These are phyloP conservation scores for Fusarium solani-melongenae DNA, from an alignment of 2,329 filamentous ascomycete genomes.

Conservation along the genomic window DNA sequence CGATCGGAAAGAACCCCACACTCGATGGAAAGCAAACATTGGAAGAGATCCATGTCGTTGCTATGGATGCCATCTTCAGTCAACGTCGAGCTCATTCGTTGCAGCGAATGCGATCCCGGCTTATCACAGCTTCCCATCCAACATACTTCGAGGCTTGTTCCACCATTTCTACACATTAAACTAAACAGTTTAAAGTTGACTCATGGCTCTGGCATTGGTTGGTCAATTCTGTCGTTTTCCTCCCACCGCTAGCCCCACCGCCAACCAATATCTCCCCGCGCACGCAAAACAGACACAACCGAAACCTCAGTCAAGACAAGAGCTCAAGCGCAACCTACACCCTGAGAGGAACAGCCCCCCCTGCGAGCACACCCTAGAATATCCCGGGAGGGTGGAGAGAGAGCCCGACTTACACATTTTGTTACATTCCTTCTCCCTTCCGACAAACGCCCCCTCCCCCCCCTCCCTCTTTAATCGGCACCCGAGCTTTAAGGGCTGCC, in stretches of 20 bases:
- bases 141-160: not conserved
- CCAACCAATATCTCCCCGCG: slow-evolving; percentile 36
- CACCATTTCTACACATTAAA: not conserved
- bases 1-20: not conserved
- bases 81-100: not conserved
- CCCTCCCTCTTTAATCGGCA: slow-evolving; percentile 1
- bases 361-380: slow-evolving; percentile 1
- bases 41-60: not conserved
- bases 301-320: slow-evolving; percentile 15
- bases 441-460: not conserved
- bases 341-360: slow-evolving; percentile 2
- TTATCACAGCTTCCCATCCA: not conserved
- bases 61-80: not conserved
- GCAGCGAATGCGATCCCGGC: not conserved
- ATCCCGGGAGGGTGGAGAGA: not conserved
- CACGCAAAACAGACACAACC: slow-evolving; percentile 22
- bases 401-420: not conserved
- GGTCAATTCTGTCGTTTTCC: not conserved
- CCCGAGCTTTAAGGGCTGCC: not conserved
- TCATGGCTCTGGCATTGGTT: not conserved
- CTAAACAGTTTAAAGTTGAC: not conserved
- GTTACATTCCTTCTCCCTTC: slow-evolving; percentile 24
- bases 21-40: not conserved
- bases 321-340: slow-evolving; percentile 5
- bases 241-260: slow-evolving; percentile 15